A percentile compares a stretch with the other conserved stretches of the same genome.
Conservation (phyloP, 1,139 yeast species). For the Debaryomyces sp. region DNA sequence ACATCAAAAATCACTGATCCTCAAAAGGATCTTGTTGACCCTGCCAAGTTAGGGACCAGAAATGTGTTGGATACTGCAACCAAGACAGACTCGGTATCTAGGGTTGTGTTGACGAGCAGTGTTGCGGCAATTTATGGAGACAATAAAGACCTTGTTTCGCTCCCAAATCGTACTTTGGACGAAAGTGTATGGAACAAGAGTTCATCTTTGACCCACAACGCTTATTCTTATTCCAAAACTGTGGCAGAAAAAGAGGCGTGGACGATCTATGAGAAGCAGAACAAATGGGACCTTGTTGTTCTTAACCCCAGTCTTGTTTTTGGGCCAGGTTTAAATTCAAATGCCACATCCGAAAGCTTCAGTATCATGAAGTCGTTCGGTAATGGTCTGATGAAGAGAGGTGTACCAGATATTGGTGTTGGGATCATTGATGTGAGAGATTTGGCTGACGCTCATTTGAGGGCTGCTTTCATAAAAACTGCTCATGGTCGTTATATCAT, state of each 20-base stretch:
- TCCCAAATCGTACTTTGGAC: background rate
- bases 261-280: slow-evolving; percentile 14
- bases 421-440: slow-evolving; percentile 10
- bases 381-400: slow-evolving; percentile 5
- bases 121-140: background rate
- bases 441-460: slow-evolving; percentile 9
- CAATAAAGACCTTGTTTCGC: background rate
- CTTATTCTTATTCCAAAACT: slow-evolving; percentile 14
- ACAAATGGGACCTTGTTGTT: background rate
- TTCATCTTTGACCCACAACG: slow-evolving; percentile 1
- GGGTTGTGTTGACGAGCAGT: background rate
- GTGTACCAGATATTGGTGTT: slow-evolving; percentile 7
- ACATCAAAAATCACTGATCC: slow-evolving; percentile 15
- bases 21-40: slow-evolving; percentile 18
- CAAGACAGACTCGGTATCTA: background rate
- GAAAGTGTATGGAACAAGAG: background rate
- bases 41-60: slow-evolving; percentile 40
- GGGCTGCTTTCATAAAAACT: slow-evolving; percentile 4
- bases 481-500: slow-evolving; percentile 10
- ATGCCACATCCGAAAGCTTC: slow-evolving; percentile 10
- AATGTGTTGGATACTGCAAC: background rate
- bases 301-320: slow-evolving; percentile 1
- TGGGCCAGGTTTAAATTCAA: slow-evolving; percentile 2
- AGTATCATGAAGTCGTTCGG: slow-evolving; percentile 7
- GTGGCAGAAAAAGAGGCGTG: slow-evolving; percentile 24